Percentiles rank a stretch among this genome's conserved stretches.
Conservation (phyloP, 129 eudicot genomes). For the Artemisia annua region DNA sequence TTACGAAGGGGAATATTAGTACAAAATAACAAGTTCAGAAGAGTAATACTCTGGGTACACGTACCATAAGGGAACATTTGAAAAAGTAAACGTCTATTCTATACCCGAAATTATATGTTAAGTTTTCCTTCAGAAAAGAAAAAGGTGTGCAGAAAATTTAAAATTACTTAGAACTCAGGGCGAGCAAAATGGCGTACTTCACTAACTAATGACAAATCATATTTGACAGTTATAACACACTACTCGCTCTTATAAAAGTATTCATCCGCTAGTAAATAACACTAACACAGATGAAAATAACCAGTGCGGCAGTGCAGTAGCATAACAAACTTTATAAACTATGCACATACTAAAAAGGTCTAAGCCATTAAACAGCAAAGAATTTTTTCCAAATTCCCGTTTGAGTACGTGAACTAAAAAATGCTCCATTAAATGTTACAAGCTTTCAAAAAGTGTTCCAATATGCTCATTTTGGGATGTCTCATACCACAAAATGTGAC, state of each 20-base stretch:
- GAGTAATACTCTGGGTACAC: too few relatives aligned
- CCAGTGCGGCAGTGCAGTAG: not conserved
- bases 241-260: not conserved
- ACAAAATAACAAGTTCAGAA: not conserved
- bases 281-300: not conserved
- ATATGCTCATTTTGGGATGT: too few relatives aligned
- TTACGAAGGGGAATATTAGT: too few relatives aligned
- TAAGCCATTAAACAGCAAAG: not conserved
- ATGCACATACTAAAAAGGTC: not conserved
- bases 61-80: too few relatives aligned
- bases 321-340: not conserved
- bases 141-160: not conserved
- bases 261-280: not conserved
- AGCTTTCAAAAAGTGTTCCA: too few relatives aligned
- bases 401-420: too few relatives aligned
- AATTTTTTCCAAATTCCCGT: not conserved
- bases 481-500: too few relatives aligned
- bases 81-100: too few relatives aligned
- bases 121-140: not conserved
- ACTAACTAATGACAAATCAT: not conserved
- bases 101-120: not conserved
- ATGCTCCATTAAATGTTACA: too few relatives aligned
- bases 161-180: not conserved
- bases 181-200: slow-evolving; percentile 7
- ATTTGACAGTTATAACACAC: not conserved